Percentiles rank a stretch among this genome's conserved stretches.
Conservation (phyloP, 1,139 yeast species). For the Yarrowia galli region DNA sequence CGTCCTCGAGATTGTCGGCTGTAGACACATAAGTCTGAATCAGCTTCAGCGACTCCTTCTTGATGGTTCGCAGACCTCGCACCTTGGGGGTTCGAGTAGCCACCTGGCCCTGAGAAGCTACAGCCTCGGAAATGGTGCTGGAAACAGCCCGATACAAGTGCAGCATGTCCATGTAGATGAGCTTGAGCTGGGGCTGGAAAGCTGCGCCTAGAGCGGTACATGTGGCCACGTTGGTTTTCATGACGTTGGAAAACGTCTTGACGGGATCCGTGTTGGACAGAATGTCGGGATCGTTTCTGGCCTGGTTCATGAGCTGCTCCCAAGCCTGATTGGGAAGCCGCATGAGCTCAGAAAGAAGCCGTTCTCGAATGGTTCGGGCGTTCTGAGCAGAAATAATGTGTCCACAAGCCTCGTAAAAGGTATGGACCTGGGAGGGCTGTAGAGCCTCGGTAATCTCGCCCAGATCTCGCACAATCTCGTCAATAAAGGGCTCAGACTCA, state of each 20-base stretch:
- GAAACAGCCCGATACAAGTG: slow-evolving; percentile 89
- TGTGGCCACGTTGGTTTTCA: slow-evolving; percentile 93
- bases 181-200: slow-evolving; percentile 85
- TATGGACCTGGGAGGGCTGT: slow-evolving; percentile 96
- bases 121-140: slow-evolving; percentile 82
- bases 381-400: slow-evolving; percentile 88
- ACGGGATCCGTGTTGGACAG: slow-evolving; percentile 86
- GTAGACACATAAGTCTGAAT: slow-evolving; percentile 87
- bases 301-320: slow-evolving; percentile 86
- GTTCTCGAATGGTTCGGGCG: slow-evolving; percentile 67
- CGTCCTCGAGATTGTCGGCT: slow-evolving; percentile 86
- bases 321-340: slow-evolving; percentile 92
- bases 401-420: slow-evolving; percentile 98
- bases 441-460: slow-evolving; percentile 88
- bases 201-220: slow-evolving; percentile 94
- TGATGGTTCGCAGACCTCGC: slow-evolving; percentile 93
- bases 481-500: slow-evolving; percentile 91
- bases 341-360: slow-evolving; percentile 81
- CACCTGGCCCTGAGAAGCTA: slow-evolving; percentile 78
- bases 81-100: slow-evolving; percentile 96
- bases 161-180: slow-evolving; percentile 88
- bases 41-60: slow-evolving; percentile 89
- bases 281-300: slow-evolving; percentile 86
- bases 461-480: slow-evolving; percentile 83
- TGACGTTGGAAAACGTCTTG: slow-evolving; percentile 88